Evolutionary conservation across 1,139 yeast species (phyloP).

Genomic region (Yamadazyma blattariae): DNA sequence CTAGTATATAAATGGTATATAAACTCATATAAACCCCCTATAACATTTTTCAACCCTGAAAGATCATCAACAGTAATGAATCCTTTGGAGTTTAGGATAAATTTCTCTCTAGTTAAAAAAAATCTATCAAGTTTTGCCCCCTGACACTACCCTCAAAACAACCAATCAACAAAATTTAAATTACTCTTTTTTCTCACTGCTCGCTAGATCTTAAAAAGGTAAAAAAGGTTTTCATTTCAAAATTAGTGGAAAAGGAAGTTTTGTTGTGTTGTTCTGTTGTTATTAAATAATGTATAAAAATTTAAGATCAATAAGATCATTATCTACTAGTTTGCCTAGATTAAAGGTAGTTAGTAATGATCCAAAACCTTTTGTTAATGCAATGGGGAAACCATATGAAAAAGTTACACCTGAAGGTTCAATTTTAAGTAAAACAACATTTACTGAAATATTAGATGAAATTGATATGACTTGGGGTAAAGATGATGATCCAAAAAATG

Average conservation of each 20-base stretch:
- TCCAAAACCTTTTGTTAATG: slow-evolving; percentile 30
- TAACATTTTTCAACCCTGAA: too few species aligned
- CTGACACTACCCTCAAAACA: slow-evolving; percentile 2
- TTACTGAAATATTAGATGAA: slow-evolving; percentile 46
- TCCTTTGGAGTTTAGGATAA: too few species aligned
- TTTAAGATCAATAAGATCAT: not conserved
- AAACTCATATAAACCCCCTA: too few species aligned
- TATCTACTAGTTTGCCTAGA: not conserved
- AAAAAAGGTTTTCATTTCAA: too few species aligned
- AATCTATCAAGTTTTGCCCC: not conserved
- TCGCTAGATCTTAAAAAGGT: not conserved
- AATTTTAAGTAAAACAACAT: slow-evolving; percentile 40
- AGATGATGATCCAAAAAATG: slow-evolving; percentile 44
- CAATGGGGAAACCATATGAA: slow-evolving; percentile 37
- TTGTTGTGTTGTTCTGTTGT: too few species aligned
- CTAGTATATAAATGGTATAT: too few species aligned
- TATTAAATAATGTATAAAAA: not conserved
- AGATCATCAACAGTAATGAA: too few species aligned
- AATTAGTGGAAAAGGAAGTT: too few species aligned
- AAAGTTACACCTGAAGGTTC: slow-evolving; percentile 32
- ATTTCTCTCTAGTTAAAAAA: too few species aligned
- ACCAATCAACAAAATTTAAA: slow-evolving; percentile 15
- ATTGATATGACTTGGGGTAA: slow-evolving; percentile 47
- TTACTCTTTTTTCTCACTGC: not conserved
- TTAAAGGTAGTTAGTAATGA: slow-evolving; percentile 10